Evolutionary conservation across 306 rosid species (phyloP).

Genomic region (Pyrus pyrifolia): DNA sequence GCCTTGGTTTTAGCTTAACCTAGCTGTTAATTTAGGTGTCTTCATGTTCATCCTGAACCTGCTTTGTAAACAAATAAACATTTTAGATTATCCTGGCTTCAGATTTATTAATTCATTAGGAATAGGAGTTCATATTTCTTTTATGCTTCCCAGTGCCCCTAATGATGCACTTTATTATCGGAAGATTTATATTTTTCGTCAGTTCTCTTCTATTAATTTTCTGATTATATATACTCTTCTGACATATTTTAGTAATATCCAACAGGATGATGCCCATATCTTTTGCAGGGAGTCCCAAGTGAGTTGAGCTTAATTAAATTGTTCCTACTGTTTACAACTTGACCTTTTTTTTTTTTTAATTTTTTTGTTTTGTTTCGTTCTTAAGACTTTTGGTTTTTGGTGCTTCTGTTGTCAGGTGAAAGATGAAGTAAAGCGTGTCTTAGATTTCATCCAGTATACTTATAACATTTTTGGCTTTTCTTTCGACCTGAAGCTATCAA

Average conservation of each 20-base stretch:
- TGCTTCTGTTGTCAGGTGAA: constrained; percentile 51
- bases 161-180: not conserved
- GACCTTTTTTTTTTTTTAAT: not conserved
- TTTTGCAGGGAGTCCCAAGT: constrained; percentile 97
- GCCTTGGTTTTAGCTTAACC: not conserved
- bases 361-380: not conserved
- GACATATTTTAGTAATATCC: constrained; percentile 21
- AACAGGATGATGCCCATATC: constrained; percentile 94
- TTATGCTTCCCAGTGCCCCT: not conserved
- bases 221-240: not conserved
- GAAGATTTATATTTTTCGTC: not conserved
- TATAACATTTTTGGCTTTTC: constrained; percentile 75
- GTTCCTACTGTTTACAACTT: not conserved
- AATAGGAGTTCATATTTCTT: not conserved
- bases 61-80: no score
- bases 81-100: no score
- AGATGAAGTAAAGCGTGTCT: constrained; percentile 72
- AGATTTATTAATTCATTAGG: not conserved
- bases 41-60: not conserved
- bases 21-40: not conserved
- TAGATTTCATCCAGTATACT: constrained; percentile 63
- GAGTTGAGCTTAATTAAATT: constrained; percentile 17
- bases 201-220: not conserved
- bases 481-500: constrained; percentile 85
- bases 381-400: not conserved